Percentiles rank a stretch among this genome's conserved stretches.
phyloP scores from a whole-genome alignment of 2,329 filamentous ascomycete species.

The Botrytis tulipae region DNA sequence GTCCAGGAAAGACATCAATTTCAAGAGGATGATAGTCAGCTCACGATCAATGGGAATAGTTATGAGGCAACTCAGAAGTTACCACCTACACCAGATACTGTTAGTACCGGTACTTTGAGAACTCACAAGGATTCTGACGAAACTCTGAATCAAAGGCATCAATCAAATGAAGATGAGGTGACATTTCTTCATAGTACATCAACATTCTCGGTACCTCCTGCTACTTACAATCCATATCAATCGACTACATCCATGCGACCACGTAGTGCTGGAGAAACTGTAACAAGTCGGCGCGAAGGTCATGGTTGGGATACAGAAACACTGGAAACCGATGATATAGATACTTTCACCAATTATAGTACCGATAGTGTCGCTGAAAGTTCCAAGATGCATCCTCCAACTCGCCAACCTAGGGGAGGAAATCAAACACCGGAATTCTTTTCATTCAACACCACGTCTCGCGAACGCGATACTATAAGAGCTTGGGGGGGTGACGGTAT shows the following conservation, averaged over 20 bases:
- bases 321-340: slow-evolving; percentile 30
- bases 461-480: background rate
- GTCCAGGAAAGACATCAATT: slow-evolving; percentile 23
- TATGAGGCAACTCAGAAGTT: slow-evolving; percentile 37
- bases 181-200: slow-evolving; percentile 31
- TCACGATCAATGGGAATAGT: slow-evolving; percentile 39
- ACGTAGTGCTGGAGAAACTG: slow-evolving; percentile 38
- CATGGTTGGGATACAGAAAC: slow-evolving; percentile 40
- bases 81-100: slow-evolving; percentile 41
- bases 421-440: slow-evolving; percentile 33
- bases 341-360: slow-evolving; percentile 32
- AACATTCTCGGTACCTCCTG: slow-evolving; percentile 23
- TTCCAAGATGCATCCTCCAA: slow-evolving; percentile 20
- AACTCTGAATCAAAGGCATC: slow-evolving; percentile 38
- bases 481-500: slow-evolving; percentile 35
- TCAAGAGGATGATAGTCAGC: slow-evolving; percentile 24
- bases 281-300: slow-evolving; percentile 38
- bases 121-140: slow-evolving; percentile 53
- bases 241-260: slow-evolving; percentile 34
- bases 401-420: slow-evolving; percentile 21
- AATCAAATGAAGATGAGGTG: slow-evolving; percentile 23
- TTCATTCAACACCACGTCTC: slow-evolving; percentile 25
- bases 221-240: slow-evolving; percentile 27
- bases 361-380: slow-evolving; percentile 26
- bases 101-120: slow-evolving; percentile 40